Evolutionary conservation across 2,329 filamentous ascomycete species (phyloP).

Genomic region (Trichoderma asperellum): DNA sequence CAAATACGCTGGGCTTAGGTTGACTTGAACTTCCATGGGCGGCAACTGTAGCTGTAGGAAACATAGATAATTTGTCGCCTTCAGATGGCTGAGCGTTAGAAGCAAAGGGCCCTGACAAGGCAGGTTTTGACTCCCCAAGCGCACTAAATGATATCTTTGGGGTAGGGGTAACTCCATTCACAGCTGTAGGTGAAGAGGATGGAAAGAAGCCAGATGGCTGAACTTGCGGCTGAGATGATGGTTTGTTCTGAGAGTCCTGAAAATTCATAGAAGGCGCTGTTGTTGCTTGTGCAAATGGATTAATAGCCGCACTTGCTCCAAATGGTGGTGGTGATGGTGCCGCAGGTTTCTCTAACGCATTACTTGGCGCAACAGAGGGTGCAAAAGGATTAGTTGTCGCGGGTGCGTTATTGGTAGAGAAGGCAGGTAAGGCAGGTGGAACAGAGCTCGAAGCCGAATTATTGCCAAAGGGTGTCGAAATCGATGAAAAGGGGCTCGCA

Average conservation of each 20-base stretch:
- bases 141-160: constrained; percentile 11
- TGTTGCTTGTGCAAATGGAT: constrained; percentile 22
- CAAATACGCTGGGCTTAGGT: constrained; percentile 31
- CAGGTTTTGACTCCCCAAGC: constrained; percentile 14
- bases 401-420: not conserved
- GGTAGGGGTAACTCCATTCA: constrained; percentile 30
- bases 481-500: constrained; percentile 29
- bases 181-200: constrained; percentile 17
- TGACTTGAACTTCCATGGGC: not conserved
- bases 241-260: constrained; percentile 8
- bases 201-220: constrained; percentile 33
- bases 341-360: constrained; percentile 18
- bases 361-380: not conserved
- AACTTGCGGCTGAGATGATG: not conserved
- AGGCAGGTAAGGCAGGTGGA: not conserved
- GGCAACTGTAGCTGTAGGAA: not conserved
- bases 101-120: constrained; percentile 5
- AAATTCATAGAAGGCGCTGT: not conserved
- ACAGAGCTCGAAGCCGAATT: not conserved
- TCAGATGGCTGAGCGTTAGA: not conserved
- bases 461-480: not conserved
- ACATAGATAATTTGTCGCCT: not conserved
- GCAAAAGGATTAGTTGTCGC: constrained; percentile 26
- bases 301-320: not conserved
- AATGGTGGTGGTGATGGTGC: constrained; percentile 9